Evolutionary conservation across 805 yeast genomes (phyloP), one percentile per base, ranked within the genome.

Genomic region (Myxozyma neotropica): DNA sequence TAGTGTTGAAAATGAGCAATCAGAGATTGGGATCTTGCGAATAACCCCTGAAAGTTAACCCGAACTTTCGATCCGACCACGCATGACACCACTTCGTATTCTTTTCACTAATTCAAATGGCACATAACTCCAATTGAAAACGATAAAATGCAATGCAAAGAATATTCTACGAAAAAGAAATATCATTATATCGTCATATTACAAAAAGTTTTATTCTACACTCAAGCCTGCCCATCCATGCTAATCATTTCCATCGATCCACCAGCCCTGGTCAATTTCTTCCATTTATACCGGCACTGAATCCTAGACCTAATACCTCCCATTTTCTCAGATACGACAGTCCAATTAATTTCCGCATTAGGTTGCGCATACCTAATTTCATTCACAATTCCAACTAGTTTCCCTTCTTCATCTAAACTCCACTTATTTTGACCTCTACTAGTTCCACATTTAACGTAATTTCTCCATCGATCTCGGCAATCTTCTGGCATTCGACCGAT

Each of bases 401-500:
- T 73, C 19, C 76, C 78, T 71, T 92, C 97, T 69, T 89, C 96
- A 36, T 81, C 83, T 0, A 73, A 70, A 0, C 86, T 77, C 98
- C 98, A 92, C 71, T 87, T 89, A 72, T 88, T 88, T 51, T 82
- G 80, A 7, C 85, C 83, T 64, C 97, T 79, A 55, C 82, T 82
- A 17, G 78, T 78, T 24, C 97, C 97, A 76, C 97, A 93, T 73
- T 92, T 92, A 63, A 92, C 88, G 71, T 92, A 93, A 72, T 93
- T 93, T 73, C 98, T 80, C 96, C 96, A 93, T 68, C 98, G 80
- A 72, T 93, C 98, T 67, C 98, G 81, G 73, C 97, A 92, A 74
- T 93, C 98, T 70, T 93, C 98, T 0, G 98, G 97, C 98, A 93
- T 93, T 69, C 98, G 79, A 13, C 88, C 89, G 83, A 93, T 78